A percentile compares a stretch with the other conserved stretches of the same genome.
These are phyloP conservation scores for Neofusicoccum sp. DNA, from an alignment of 2,329 filamentous ascomycete species.

Conservation along the genomic window DNA sequence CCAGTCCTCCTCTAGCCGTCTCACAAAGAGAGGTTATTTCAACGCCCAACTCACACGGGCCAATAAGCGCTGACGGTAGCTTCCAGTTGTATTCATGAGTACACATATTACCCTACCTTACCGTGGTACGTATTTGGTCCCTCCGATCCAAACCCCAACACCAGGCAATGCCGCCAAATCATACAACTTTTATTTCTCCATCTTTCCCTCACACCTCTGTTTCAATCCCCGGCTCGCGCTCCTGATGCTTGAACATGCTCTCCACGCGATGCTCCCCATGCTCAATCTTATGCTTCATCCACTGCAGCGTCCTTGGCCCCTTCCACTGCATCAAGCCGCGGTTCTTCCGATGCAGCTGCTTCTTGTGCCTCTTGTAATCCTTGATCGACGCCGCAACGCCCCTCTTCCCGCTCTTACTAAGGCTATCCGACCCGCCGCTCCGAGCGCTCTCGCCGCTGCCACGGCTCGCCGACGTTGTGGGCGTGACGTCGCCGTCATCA, in stretches of 20 bases:
- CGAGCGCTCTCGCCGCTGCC: constrained; percentile 27
- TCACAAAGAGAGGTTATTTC: too few relatives aligned
- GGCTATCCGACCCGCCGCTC: not conserved
- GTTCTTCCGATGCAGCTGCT: constrained; percentile 66
- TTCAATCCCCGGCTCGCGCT: constrained; percentile 64
- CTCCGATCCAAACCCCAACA: not conserved
- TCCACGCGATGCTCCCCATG: constrained; percentile 50
- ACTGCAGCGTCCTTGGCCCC: constrained; percentile 57
- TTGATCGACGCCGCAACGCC: constrained; percentile 56
- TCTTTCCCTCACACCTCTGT: constrained; percentile 61
- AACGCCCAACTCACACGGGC: too few relatives aligned
- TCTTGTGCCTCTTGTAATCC: constrained; percentile 63
- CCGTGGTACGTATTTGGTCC: not conserved
- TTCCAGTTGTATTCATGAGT: too few relatives aligned
- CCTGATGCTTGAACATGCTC: constrained; percentile 59
- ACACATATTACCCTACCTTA: not conserved
- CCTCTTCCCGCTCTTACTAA: constrained; percentile 41
- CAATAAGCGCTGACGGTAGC: too few relatives aligned
- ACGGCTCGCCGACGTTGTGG: constrained; percentile 31
- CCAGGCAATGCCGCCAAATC: not conserved
- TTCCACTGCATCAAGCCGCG: constrained; percentile 76
- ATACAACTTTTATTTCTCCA: not conserved
- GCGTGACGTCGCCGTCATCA: constrained; percentile 23
- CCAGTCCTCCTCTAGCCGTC: too few relatives aligned
- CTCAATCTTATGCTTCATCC: constrained; percentile 62